These are phyloP conservation scores for Geopyxis carbonaria DNA, from an alignment of 495 filamentous ascomycete genomes.

Conservation along the genomic window DNA sequence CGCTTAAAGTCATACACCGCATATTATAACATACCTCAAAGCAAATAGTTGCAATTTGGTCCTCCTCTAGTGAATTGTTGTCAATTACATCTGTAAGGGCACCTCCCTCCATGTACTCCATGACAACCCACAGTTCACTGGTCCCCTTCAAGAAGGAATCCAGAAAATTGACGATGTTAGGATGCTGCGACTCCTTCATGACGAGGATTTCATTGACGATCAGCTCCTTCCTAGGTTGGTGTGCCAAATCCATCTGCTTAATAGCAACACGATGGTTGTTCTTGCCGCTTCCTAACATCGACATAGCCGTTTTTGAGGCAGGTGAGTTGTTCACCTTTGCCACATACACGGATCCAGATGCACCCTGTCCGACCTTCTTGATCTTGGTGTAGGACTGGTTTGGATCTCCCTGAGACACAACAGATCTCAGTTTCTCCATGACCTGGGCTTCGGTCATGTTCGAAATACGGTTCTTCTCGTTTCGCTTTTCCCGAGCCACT, in stretches of 20 bases:
- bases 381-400: slow-evolving; percentile 90
- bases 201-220: slow-evolving; percentile 99
- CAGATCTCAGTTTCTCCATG: slow-evolving; percentile 82
- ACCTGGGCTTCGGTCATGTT: slow-evolving; percentile 93
- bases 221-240: slow-evolving; percentile 92
- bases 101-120: slow-evolving; percentile 99
- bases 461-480: slow-evolving; percentile 86
- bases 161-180: slow-evolving; percentile 97
- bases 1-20: slow-evolving; percentile 4
- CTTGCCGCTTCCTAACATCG: slow-evolving; percentile 17
- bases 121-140: slow-evolving; percentile 94
- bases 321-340: slow-evolving; percentile 56
- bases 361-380: slow-evolving; percentile 97
- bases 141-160: slow-evolving; percentile 91
- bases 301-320: slow-evolving; percentile 22
- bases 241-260: slow-evolving; percentile 97
- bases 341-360: slow-evolving; percentile 94
- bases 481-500: slow-evolving; percentile 37
- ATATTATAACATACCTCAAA: slow-evolving; percentile 51
- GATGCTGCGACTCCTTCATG: slow-evolving; percentile 89
- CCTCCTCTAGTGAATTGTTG: slow-evolving; percentile 84
- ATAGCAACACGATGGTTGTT: slow-evolving; percentile 65
- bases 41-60: slow-evolving; percentile 95
- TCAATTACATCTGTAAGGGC: slow-evolving; percentile 97
- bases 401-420: slow-evolving; percentile 83